Evolutionary conservation across 129 eudicot species (phyloP).

Genomic region (Tagetes patula): DNA sequence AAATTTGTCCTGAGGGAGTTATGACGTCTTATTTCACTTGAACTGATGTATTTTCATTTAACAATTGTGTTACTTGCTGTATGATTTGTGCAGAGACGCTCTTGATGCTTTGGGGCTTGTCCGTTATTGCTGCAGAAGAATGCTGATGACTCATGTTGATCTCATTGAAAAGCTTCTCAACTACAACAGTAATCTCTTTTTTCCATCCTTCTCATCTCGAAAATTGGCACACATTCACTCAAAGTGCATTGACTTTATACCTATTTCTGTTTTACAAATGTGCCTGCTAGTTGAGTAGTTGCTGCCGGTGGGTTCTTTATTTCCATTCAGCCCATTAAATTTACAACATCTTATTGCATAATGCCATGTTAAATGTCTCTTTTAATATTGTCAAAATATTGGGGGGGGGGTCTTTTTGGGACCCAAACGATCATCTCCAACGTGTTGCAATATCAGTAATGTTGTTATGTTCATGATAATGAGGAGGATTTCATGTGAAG

Average conservation of each 20-base stretch:
- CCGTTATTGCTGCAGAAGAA: constrained; percentile 92
- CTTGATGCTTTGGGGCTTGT: constrained; percentile 85
- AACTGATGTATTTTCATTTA: not conserved
- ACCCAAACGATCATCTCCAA: not conserved
- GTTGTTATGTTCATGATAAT: not conserved
- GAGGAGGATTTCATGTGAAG: not conserved
- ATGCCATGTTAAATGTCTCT: not conserved
- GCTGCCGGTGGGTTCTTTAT: not conserved
- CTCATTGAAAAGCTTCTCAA: constrained; percentile 97
- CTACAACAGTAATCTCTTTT: constrained; percentile 63
- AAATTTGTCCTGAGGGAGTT: not conserved
- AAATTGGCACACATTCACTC: not conserved
- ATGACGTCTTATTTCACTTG: not conserved
- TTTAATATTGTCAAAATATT: not conserved
- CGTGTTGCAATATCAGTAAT: not conserved
- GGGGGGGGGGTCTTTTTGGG: not conserved
- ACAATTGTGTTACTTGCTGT: constrained; percentile 4
- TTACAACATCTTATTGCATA: not conserved
- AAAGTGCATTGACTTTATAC: not conserved
- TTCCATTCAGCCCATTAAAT: not conserved
- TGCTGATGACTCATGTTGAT: constrained; percentile 98
- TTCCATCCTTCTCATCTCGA: constrained; percentile 17
- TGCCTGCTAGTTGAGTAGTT: not conserved
- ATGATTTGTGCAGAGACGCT: constrained; percentile 70
- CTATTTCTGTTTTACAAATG: not conserved